Base-by-base conservation (phyloP, 495 filamentous ascomycete genomes). In the Penicillium argentinense region DNA sequence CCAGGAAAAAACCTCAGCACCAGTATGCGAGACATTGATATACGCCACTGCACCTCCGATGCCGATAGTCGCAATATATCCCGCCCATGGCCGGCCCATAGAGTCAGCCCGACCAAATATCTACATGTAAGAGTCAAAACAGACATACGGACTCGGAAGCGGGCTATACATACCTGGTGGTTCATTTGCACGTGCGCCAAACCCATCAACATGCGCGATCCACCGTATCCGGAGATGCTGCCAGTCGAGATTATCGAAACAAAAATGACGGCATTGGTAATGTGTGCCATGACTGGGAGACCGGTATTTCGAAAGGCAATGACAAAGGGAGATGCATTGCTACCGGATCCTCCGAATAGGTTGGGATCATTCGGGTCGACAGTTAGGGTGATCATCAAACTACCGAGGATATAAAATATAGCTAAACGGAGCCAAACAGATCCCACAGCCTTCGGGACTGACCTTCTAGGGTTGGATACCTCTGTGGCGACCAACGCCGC, bases 391-490 rank as follows among this genome's bases (percentile, higher is more conserved):
- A 86, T 73, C 47, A 79, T 76, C 18, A 76, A 71, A 13, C 78
- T 76, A 1, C 64, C 64, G 1, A 64, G 44, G 19, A 67, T 44
- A 63, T 84, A 84, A 57, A 86, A 81, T 43, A 87, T 74, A 48
- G 83, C 59, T 60, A 86, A 82, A 45, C 83, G 81, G 67, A 80
- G 69, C 62, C 85, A 86, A 30, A 84, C 80, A 27, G 84, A 83
- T 21, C 73, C 75, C 42, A 87, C 84, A 3, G 83, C 83, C 0
- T 73, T 64, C 3, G 83, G 83, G 0, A 87, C 78, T 5, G 81
- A 78, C 21, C 68, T 68, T 16, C 78, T 56, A 0, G 83, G 83
- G 57, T 87, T 84, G 45, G 68, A 69, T 6, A 82, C 81, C 59
- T 87, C 83, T 26, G 79, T 81, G 3, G 82, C 82, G 7, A 83